Conservation (phyloP, 768 basidiomycete species). For the Leccinum subtestaceum region DNA sequence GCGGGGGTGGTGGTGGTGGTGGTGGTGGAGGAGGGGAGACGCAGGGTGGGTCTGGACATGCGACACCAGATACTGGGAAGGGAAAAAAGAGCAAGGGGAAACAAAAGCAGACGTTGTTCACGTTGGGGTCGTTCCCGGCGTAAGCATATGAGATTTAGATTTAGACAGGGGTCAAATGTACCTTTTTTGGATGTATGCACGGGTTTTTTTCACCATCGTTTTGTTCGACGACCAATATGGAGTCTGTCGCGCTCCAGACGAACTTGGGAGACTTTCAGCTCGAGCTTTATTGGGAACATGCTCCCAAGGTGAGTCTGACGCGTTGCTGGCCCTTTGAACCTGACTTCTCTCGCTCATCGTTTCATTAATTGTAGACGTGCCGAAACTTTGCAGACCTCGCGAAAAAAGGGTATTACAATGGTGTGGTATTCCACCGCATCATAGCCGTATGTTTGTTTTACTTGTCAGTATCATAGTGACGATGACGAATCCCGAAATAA, state of each 20-base stretch:
- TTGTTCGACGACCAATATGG: background rate
- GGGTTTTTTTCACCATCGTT: background rate
- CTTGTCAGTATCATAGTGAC: too few species aligned
- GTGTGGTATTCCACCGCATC: background rate
- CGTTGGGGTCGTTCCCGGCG: constrained; percentile 48
- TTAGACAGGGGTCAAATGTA: background rate
- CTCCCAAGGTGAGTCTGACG: background rate
- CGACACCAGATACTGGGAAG: constrained; percentile 32
- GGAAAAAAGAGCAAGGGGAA: constrained; percentile 80
- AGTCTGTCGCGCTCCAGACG: background rate
- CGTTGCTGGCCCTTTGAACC: background rate
- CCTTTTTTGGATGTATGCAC: background rate
- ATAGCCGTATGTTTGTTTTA: background rate
- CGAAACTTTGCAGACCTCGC: background rate
- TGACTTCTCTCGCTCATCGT: background rate
- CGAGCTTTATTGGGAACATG: background rate
- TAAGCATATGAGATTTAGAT: constrained; percentile 7
- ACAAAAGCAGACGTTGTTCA: constrained; percentile 84
- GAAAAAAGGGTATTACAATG: background rate
- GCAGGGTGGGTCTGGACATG: background rate
- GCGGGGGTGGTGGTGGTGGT: too few species aligned
- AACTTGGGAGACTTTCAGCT: background rate
- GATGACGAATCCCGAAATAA: too few species aligned
- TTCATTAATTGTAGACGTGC: background rate
- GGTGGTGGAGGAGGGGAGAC: background rate